Evolutionary conservation across 805 yeast species (phyloP).

Genomic region (Yarrowia sp.): DNA sequence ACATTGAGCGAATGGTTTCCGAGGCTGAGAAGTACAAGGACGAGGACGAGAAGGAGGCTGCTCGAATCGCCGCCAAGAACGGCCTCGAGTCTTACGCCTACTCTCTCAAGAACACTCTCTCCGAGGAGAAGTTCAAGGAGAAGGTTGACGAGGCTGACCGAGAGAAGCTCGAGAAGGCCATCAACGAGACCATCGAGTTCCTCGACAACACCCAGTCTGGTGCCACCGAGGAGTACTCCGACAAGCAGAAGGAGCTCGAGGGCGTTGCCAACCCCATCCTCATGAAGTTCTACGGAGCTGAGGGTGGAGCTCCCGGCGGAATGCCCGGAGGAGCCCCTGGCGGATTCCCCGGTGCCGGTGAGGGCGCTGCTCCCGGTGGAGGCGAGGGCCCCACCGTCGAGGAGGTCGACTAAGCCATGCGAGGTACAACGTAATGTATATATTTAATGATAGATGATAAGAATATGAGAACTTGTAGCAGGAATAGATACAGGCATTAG

Average conservation of each 20-base stretch:
- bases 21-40: constrained; percentile 98
- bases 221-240: constrained; percentile 87
- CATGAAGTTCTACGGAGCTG: constrained; percentile 93
- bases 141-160: constrained; percentile 73
- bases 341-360: constrained; percentile 67
- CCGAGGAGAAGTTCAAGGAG: constrained; percentile 79
- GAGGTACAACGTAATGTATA: constrained; percentile 4
- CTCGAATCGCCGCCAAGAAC: constrained; percentile 92
- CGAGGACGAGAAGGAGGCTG: constrained; percentile 93
- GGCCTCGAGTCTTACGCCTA: constrained; percentile 94
- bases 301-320: constrained; percentile 80
- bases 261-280: constrained; percentile 94
- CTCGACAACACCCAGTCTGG: constrained; percentile 93
- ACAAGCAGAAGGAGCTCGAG: constrained; percentile 95
- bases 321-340: constrained; percentile 77
- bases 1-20: constrained; percentile 95
- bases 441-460: constrained; percentile 27
- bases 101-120: constrained; percentile 83
- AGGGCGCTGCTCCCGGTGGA: constrained; percentile 66
- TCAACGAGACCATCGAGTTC: constrained; percentile 88
- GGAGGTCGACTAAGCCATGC: constrained; percentile 46
- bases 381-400: constrained; percentile 72
- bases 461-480: too few relatives aligned
- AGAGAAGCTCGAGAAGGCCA: constrained; percentile 75
- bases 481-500: too few relatives aligned